These are phyloP conservation scores for Colletotrichum phormii DNA, from an alignment of 2,329 filamentous ascomycete genomes.

Conservation along the genomic window DNA sequence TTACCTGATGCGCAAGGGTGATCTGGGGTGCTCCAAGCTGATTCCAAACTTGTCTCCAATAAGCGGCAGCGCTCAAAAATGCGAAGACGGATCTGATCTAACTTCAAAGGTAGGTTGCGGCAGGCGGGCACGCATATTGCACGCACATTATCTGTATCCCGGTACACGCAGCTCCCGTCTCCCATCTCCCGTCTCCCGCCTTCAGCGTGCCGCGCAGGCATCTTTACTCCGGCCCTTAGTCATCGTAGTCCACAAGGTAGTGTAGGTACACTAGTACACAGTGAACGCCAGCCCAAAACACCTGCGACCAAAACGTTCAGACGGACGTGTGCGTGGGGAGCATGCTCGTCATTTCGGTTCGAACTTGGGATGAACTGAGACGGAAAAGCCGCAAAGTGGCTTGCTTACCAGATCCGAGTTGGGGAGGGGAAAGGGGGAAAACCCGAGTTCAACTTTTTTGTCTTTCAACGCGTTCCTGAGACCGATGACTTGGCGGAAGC, in stretches of 20 bases:
- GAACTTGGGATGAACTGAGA: conserved; percentile 1
- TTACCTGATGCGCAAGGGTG: no score
- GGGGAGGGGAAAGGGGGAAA: not conserved
- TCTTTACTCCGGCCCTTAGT: not conserved
- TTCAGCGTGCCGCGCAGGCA: not conserved
- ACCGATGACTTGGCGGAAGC: not conserved
- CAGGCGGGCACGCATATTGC: not conserved
- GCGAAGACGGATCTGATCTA: no score
- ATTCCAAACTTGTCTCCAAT: no score
- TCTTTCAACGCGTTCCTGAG: not conserved
- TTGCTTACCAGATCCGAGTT: not conserved
- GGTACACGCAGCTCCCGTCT: not conserved
- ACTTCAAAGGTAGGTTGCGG: not conserved
- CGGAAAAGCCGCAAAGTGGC: not conserved
- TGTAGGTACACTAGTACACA: not conserved
- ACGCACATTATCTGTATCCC: not conserved
- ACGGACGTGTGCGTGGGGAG: not conserved
- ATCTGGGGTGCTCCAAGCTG: no score
- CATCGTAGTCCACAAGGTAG: not conserved
- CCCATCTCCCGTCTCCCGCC: not conserved
- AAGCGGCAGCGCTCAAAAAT: no score
- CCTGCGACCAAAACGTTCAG: not conserved
- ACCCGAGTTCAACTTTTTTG: not conserved
- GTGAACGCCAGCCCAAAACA: not conserved
- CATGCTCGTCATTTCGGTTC: not conserved